Percentiles rank a stretch among this genome's conserved stretches.
These are phyloP conservation scores for Boechera stricta DNA, from an alignment of 345 rosid species.

Conservation along the genomic window DNA sequence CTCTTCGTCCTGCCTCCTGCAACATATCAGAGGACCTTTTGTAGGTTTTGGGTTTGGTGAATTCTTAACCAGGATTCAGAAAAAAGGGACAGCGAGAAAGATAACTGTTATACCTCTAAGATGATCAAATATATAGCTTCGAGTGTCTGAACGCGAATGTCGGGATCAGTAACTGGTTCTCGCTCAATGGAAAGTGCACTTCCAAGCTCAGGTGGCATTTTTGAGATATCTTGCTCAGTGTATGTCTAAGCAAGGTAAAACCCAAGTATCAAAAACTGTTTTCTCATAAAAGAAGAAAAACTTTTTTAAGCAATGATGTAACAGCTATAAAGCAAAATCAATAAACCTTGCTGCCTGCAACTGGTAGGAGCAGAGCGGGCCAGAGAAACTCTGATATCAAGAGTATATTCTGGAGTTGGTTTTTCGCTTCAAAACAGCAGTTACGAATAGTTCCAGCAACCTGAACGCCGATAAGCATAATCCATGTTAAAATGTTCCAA, in stretches of 20 bases:
- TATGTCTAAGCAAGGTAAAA: constrained; percentile 55
- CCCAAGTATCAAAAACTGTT: background rate
- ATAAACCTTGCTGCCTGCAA: constrained; percentile 83
- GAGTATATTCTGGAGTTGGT: constrained; percentile 81
- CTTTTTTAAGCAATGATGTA: background rate
- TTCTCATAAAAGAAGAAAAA: constrained; percentile 8
- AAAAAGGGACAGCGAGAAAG: constrained; percentile 1
- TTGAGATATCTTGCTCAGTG: constrained; percentile 64
- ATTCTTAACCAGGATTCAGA: background rate
- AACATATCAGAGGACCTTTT: constrained; percentile 19
- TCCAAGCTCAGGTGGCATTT: constrained; percentile 91
- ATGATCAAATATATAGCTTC: constrained; percentile 86
- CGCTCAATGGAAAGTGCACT: constrained; percentile 90
- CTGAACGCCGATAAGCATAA: constrained; percentile 46
- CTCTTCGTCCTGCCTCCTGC: constrained; percentile 85
- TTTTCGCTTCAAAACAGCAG: constrained; percentile 94
- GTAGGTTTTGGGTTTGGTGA: background rate
- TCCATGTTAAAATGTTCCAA: background rate
- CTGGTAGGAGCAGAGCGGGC: constrained; percentile 94
- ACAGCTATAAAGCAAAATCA: constrained; percentile 5
- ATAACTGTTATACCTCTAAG: constrained; percentile 58
- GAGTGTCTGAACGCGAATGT: constrained; percentile 75
- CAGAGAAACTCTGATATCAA: constrained; percentile 86
- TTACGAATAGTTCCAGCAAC: constrained; percentile 84
- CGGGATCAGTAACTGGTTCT: constrained; percentile 80